Evolutionary conservation across 116 monocot genomes (phyloP), one percentile per base, ranked within the genome.

Genomic region (Cymodocea nodosa): DNA sequence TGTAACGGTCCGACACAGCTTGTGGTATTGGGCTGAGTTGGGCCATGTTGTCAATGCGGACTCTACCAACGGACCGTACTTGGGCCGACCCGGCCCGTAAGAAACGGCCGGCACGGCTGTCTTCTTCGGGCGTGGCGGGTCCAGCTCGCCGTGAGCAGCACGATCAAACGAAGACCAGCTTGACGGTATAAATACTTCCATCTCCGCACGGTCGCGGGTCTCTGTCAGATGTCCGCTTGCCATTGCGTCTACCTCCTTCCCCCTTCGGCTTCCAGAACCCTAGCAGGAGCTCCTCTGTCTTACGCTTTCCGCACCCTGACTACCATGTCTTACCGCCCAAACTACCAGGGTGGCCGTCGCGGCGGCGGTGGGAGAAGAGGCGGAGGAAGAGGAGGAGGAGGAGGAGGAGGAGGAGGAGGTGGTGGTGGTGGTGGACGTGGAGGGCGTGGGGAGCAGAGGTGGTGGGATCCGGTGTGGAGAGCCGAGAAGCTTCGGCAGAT

Each of bases 401-500:
- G 73, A 16, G 67, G 74, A 6, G 48, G 67, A 18, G 37, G 67
- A 15, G 59, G 66, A 7, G 67, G 69, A 34, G 63, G 68, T n/a
- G 50, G 76, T n/a, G n/a, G n/a, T n/a, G 37, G 67, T 7, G 59
- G 66, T 2, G 67, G 69, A 52, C 70, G 79, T 8, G 74, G 74
- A 23, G 70, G 74, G 0, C 14, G 67, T 7, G 81, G 81, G 20
- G 81, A 81, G 64, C 81, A 81, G 76, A 48, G 81, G 61, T 81
- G 81, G 81, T 81, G 81, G 81, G 81, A 81, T 24, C 76, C 81
- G 20, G 72, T 73, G 17, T 81, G 81, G 81, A 62, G 81, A 36
- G 81, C 81, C 15, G 76, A 81, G 76, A 72, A 76, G 5, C 81
- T 81, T 52, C 59, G 68, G 18, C 81, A 81, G 77, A 83, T 95